Percentiles rank a stretch among this genome's conserved stretches.
Conservation (phyloP, 2,329 filamentous ascomycete genomes). For the Chrysoporthe deuterocubensis region DNA sequence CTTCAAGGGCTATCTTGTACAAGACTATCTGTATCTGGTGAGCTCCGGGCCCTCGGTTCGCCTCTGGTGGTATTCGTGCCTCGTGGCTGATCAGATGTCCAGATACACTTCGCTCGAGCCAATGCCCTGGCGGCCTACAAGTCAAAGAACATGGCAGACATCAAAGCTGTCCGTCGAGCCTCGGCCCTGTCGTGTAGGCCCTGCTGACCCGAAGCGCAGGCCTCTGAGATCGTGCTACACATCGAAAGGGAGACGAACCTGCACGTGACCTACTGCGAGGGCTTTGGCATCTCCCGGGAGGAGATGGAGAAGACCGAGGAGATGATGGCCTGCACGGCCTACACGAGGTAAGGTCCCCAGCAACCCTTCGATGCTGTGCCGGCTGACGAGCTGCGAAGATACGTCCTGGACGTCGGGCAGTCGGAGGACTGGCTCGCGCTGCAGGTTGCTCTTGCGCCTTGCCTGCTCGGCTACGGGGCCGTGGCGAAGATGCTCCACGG, state of each 20-base stretch:
- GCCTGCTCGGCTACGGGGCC: slow-evolving; percentile 84
- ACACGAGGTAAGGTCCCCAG: slow-evolving; percentile 62
- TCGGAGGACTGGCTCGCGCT: slow-evolving; percentile 87
- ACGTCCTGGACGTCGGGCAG: slow-evolving; percentile 86
- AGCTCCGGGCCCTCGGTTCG: slow-evolving; percentile 31
- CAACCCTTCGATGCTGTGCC: slow-evolving; percentile 10
- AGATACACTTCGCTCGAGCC: slow-evolving; percentile 86
- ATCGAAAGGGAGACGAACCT: slow-evolving; percentile 80
- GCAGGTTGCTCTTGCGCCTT: slow-evolving; percentile 83
- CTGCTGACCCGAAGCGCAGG: slow-evolving; percentile 28
- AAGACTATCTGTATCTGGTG: slow-evolving; percentile 90
- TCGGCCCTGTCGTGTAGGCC: not conserved
- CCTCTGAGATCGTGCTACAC: slow-evolving; percentile 68
- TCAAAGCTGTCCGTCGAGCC: slow-evolving; percentile 60
- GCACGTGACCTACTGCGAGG: slow-evolving; percentile 80
- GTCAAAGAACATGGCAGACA: slow-evolving; percentile 72
- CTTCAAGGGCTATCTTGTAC: slow-evolving; percentile 88
- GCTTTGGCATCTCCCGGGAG: slow-evolving; percentile 74
- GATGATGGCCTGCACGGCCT: slow-evolving; percentile 46
- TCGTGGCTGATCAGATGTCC: slow-evolving; percentile 5
- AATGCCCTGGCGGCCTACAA: slow-evolving; percentile 89
- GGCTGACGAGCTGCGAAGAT: slow-evolving; percentile 47
- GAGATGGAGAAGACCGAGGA: slow-evolving; percentile 78
- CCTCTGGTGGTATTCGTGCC: not conserved
- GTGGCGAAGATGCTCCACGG: slow-evolving; percentile 73